These are phyloP conservation scores for Corinectria fuckeliana DNA, from an alignment of 2,329 filamentous ascomycete species.

Conservation along the genomic window DNA sequence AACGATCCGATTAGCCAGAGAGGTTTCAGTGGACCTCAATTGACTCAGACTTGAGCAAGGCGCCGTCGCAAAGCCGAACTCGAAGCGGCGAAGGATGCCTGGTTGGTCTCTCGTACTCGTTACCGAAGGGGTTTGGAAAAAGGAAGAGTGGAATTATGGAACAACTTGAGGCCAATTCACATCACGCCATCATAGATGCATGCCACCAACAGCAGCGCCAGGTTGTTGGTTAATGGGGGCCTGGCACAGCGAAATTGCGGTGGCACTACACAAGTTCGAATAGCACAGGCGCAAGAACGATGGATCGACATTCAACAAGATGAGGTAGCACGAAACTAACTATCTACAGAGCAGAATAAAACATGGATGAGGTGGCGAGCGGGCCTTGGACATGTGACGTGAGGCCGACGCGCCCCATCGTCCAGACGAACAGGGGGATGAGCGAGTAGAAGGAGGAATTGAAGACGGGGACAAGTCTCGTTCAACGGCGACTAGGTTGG, in stretches of 20 bases:
- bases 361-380: background rate
- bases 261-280: background rate
- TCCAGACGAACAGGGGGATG: background rate
- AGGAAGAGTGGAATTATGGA: background rate
- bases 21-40: background rate
- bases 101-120: background rate
- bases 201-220: slow-evolving; percentile 2
- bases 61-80: background rate
- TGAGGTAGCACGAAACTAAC: no score
- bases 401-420: slow-evolving; percentile 25
- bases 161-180: background rate
- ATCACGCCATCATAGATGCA: slow-evolving; percentile 13
- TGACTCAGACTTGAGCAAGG: background rate
- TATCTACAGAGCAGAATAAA: background rate
- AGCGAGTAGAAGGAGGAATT: background rate
- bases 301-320: background rate
- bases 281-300: background rate
- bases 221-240: background rate
- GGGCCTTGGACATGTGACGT: slow-evolving; percentile 29
- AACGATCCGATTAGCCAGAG: slow-evolving; percentile 28
- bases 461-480: background rate
- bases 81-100: background rate
- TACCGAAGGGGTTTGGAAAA: background rate
- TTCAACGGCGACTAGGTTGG: background rate
- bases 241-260: background rate